Conservation (phyloP, 805 yeast species). For the Martiniozyma abietophila region DNA sequence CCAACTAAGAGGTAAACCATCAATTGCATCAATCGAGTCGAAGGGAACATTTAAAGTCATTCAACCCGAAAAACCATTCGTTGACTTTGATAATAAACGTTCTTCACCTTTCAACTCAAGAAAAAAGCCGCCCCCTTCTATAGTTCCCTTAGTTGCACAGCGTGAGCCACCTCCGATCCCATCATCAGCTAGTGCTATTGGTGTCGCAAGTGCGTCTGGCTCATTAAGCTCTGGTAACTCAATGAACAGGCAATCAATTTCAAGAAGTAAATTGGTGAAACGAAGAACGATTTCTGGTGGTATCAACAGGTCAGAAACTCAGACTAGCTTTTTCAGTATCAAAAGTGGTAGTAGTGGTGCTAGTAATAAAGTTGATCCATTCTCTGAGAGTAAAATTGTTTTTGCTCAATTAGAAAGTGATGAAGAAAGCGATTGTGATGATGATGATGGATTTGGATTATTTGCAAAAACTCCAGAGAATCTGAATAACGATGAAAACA, state of each 20-base stretch:
- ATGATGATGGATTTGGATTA: conserved; percentile 9
- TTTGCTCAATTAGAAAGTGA: conserved; percentile 35
- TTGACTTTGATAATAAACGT: conserved; percentile 73
- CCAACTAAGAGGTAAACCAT: no score
- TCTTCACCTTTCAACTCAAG: conserved; percentile 55
- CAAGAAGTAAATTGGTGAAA: background rate
- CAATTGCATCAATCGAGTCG: conserved; percentile 1
- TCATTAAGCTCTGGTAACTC: conserved; percentile 5
- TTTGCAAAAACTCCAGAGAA: conserved; percentile 71
- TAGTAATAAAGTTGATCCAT: conserved; percentile 34
- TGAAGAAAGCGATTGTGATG: background rate
- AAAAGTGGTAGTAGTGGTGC: conserved; percentile 7
- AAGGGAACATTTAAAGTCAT: conserved; percentile 51
- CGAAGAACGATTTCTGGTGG: conserved; percentile 4
- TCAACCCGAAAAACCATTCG: conserved; percentile 57
- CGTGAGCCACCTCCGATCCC: conserved; percentile 27
- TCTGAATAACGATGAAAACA: no score
- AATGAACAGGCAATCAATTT: no score
- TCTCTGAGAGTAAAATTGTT: conserved; percentile 60
- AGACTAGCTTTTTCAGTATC: conserved; percentile 8
- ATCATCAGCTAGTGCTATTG: conserved; percentile 8
- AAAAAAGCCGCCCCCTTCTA: conserved; percentile 67
- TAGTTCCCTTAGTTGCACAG: conserved; percentile 29
- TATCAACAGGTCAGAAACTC: conserved; percentile 12
- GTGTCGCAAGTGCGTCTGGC: background rate